These are phyloP conservation scores for Insectozyma bohioensis DNA, from an alignment of 1,139 yeast genomes.

Conservation along the genomic window DNA sequence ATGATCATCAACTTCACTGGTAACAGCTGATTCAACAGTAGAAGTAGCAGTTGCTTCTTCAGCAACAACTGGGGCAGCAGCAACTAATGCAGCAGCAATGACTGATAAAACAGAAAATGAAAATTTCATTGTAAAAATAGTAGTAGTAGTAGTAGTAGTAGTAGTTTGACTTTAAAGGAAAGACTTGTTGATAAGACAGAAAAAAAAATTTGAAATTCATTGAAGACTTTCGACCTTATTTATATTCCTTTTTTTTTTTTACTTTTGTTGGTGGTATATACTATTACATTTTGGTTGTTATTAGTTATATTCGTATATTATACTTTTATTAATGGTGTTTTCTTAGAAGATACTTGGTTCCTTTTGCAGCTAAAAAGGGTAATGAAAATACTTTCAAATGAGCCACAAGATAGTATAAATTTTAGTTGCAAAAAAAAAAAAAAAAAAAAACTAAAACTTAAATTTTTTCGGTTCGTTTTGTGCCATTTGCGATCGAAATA, in stretches of 20 bases:
- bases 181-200: slow-evolving; percentile 1
- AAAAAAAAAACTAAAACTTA: too few species aligned
- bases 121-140: slow-evolving; percentile 12
- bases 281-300: neutral
- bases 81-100: slow-evolving; percentile 11
- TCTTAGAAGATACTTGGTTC: slow-evolving; percentile 2
- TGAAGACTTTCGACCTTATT: slow-evolving; percentile 1
- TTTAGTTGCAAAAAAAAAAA: too few species aligned
- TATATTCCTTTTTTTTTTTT: slow-evolving; percentile 1
- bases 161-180: too few species aligned
- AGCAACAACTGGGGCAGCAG: slow-evolving; percentile 12
- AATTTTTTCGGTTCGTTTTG: neutral
- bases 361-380: slow-evolving; percentile 15
- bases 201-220: neutral
- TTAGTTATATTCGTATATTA: neutral
- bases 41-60: slow-evolving; percentile 5
- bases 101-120: slow-evolving; percentile 13
- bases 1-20: slow-evolving; percentile 1
- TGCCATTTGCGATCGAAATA: neutral
- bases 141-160: too few species aligned
- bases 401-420: too few species aligned
- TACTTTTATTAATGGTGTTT: neutral
- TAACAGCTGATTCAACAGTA: slow-evolving; percentile 5
- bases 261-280: neutral
- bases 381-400: too few species aligned